phyloP scores from a whole-genome alignment of 1,284 basidiomycete species.

The Cutaneotrichosporon cyanovorans region DNA sequence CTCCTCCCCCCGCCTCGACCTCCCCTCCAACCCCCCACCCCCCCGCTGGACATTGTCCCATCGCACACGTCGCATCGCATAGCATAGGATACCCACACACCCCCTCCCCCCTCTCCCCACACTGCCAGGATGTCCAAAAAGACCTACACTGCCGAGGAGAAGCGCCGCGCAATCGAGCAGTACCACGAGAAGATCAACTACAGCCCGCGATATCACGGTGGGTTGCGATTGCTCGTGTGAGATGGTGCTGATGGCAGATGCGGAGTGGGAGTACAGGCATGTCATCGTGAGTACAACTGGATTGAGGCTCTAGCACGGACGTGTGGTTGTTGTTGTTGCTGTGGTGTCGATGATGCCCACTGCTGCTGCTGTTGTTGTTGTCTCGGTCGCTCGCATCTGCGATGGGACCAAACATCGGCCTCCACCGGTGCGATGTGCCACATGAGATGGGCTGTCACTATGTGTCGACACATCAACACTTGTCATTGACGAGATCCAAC shows the following conservation, averaged over 20 bases:
- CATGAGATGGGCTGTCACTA: too few species aligned
- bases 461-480: too few species aligned
- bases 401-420: too few species aligned
- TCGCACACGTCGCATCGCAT: too few species aligned
- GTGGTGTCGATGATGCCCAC: too few species aligned
- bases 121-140: slow-evolving; percentile 39
- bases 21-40: too few species aligned
- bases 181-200: slow-evolving; percentile 45
- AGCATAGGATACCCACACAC: background rate
- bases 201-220: slow-evolving; percentile 37
- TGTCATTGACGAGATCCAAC: too few species aligned
- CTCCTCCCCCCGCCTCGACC: too few species aligned
- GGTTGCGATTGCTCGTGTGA: slow-evolving; percentile 13
- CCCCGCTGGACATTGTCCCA: too few species aligned
- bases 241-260: slow-evolving; percentile 24
- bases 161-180: slow-evolving; percentile 42
- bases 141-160: slow-evolving; percentile 40
- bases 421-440: too few species aligned
- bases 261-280: slow-evolving; percentile 46
- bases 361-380: too few species aligned
- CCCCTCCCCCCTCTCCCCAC: background rate
- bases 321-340: background rate
- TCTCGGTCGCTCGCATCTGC: too few species aligned
- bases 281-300: slow-evolving; percentile 38
- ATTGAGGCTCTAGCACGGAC: background rate